Evolutionary conservation across 2,329 filamentous ascomycete genomes (phyloP), one percentile per base, ranked within the genome.

Genomic region (Verticillium nubilum): DNA sequence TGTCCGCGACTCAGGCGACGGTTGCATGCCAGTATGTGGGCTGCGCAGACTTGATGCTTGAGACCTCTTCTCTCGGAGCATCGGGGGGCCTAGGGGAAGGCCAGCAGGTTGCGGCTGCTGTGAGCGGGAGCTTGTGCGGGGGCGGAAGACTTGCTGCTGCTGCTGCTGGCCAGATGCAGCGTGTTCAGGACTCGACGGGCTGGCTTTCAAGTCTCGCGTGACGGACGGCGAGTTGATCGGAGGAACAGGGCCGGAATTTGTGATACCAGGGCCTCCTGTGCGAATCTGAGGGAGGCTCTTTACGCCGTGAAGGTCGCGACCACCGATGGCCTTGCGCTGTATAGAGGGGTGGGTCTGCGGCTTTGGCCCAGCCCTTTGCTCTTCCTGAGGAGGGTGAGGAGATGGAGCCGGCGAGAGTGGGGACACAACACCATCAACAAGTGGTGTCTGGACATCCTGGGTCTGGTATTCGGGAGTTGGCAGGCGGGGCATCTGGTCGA

Each of bases 381-480:
- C 61, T 17, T 62, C 63, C 31, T 59, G 56, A 2, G 65, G 67
- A 12, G 75, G 71, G 47, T 77, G 75, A 2, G 77, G 73, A 3
- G 78, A 80, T 3, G 77, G 73, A 12, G 75, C 76, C 6, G 78
- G 79, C 7, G 79, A 81, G 2, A 75, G 68, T 4, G 79, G 78
- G 2, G 78, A 78, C 26, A 74, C 68, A 54, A 76, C 68, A 2
- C 68, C 69, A 27, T 75, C 71, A 42, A 73, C 60, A 7, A 71
- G 66, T 2, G 73, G 70, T 15, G 72, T 72, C 61, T 73, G 73
- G 57, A 74, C 67, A 59, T 81, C 78, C 52, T 76, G 72, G 23
- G 74, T 73, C 42, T 74, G 74, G 60, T 82, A 81, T 52, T 82
- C 80, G 17, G 80, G 79, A 2, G 79, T 82, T 1, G 80, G 80